A percentile compares a stretch with the other conserved stretches of the same genome.
Evolutionary conservation across 2,329 filamentous ascomycete genomes (phyloP).

Genomic region (Thelonectria olida): DNA sequence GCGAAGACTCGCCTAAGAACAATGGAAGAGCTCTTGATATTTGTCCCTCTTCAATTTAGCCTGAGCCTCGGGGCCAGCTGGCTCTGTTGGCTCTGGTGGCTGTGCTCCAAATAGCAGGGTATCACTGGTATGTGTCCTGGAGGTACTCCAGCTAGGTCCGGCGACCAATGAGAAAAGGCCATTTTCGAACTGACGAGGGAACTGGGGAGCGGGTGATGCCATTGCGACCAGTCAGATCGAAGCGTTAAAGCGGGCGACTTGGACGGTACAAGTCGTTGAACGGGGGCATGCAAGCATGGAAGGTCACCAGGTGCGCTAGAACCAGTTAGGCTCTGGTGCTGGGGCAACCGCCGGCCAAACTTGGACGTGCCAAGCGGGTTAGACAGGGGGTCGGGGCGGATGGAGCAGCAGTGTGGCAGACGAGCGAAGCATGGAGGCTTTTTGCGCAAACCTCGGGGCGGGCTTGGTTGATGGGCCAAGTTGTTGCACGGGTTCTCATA

Average conservation of each 20-base stretch:
- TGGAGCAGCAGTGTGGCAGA: neutral
- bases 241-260: slow-evolving; percentile 9
- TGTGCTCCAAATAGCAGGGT: too few species aligned
- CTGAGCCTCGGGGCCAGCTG: neutral
- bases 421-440: neutral
- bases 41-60: slow-evolving; percentile 7
- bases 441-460: slow-evolving; percentile 6
- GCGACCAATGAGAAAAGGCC: slow-evolving; percentile 6
- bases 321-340: slow-evolving; percentile 16
- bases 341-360: slow-evolving; percentile 24
- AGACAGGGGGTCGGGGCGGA: neutral
- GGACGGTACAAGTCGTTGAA: slow-evolving; percentile 4
- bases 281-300: too few species aligned
- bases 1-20: neutral
- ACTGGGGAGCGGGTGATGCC: neutral
- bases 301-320: slow-evolving; percentile 12
- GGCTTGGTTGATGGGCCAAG: neutral
- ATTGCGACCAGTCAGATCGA: neutral
- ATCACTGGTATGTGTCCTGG: neutral
- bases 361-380: slow-evolving; percentile 3
- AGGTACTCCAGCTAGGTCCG: neutral
- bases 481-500: neutral
- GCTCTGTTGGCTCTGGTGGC: neutral
- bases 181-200: neutral
- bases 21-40: neutral